Evolutionary conservation across 1,284 basidiomycete species (phyloP).

Genomic region (Leccinum glutinopallens): DNA sequence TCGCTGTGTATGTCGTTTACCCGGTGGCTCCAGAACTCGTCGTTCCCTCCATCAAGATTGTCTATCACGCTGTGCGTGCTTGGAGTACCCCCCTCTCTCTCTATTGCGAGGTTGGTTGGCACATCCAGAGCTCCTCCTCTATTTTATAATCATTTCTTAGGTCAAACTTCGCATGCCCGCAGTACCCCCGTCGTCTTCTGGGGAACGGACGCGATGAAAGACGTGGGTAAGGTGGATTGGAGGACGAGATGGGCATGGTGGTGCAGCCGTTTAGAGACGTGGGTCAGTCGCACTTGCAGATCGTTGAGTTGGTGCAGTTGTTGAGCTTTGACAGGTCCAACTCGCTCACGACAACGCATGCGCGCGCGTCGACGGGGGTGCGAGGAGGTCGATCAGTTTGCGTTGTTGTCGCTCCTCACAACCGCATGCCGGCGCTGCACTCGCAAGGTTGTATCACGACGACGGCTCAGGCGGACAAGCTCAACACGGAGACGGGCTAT

Average conservation of each 20-base stretch:
- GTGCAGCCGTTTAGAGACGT: conserved; percentile 63
- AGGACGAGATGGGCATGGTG: conserved; percentile 36
- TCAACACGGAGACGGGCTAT: conserved; percentile 48
- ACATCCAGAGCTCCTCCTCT: too few relatives aligned
- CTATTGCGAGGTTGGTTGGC: too few relatives aligned
- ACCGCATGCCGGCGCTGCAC: too few relatives aligned
- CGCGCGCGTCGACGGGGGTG: conserved; percentile 68
- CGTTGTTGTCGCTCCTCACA: conserved; percentile 51
- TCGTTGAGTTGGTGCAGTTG: conserved; percentile 87
- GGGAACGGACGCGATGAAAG: conserved; percentile 57
- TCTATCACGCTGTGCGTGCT: too few relatives aligned
- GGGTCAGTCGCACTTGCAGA: conserved; percentile 79
- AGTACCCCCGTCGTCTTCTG: conserved; percentile 35
- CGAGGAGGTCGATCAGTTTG: conserved; percentile 78
- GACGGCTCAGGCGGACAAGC: too few relatives aligned
- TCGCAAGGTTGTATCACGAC: too few relatives aligned
- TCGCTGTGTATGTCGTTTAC: too few relatives aligned
- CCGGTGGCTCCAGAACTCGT: too few relatives aligned
- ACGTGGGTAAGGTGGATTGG: conserved; percentile 30
- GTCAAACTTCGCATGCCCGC: too few relatives aligned
- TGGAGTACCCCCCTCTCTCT: too few relatives aligned
- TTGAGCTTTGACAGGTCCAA: conserved; percentile 70
- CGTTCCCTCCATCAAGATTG: too few relatives aligned
- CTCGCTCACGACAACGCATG: conserved; percentile 3
- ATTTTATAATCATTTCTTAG: too few relatives aligned